Evolutionary conservation across 1,139 yeast species (phyloP).

Genomic region (Nakaseomyces glabratus): DNA sequence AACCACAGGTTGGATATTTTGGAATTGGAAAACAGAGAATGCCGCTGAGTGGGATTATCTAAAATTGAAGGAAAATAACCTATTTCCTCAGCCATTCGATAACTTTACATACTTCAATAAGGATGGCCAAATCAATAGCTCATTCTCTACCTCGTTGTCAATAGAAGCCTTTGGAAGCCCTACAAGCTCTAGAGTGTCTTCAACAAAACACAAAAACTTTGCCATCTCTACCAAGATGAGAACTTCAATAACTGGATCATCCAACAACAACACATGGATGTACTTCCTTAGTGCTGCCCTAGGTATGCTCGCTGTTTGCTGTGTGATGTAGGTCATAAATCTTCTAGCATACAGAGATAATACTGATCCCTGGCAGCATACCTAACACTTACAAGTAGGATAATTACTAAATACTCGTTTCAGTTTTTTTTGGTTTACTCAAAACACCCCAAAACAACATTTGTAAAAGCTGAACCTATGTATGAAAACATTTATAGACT

Average conservation of each 20-base stretch:
- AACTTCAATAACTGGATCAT: background rate
- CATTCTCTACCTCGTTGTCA: constrained; percentile 16
- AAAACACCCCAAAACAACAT: no score
- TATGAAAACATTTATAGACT: no score
- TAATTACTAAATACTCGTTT: no score
- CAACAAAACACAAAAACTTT: constrained; percentile 6
- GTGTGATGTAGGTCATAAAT: no score
- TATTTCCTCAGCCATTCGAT: constrained; percentile 57
- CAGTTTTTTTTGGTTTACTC: no score
- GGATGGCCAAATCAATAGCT: constrained; percentile 20
- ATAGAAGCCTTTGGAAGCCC: constrained; percentile 13
- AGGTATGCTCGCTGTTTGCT: no score
- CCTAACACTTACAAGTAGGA: no score
- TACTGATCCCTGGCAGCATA: no score
- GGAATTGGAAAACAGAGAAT: constrained; percentile 61
- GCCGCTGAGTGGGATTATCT: constrained; percentile 57
- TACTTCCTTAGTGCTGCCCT: no score
- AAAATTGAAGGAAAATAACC: constrained; percentile 38
- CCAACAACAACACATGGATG: no score
- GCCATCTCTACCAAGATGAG: constrained; percentile 3
- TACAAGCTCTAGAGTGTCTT: background rate
- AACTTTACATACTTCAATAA: constrained; percentile 27
- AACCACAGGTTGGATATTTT: constrained; percentile 54
- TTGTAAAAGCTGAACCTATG: no score
- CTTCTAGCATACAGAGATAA: no score